Evolutionary conservation across 2,329 filamentous ascomycete genomes (phyloP), one percentile per base, ranked within the genome.

Genomic region (Pestalotiopsis fici): DNA sequence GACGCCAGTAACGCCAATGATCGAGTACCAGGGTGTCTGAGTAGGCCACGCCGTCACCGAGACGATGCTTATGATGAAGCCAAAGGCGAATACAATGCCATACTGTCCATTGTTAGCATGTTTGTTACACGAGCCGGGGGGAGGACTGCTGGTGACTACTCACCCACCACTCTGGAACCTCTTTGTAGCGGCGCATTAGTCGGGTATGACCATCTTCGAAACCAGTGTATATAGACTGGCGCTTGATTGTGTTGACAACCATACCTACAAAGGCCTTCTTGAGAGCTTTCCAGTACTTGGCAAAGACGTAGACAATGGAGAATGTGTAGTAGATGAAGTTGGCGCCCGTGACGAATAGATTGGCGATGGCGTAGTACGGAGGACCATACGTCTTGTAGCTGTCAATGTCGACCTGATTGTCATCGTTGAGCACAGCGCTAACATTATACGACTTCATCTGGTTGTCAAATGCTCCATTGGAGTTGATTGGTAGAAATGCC

Each of bases 1-100:
- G 67, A 87, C 80, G 43, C 82, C 75, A 18, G 85, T 77, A 7
- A 85, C 76, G n/a, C 86, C 73, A 59, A 87, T 78, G 67, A 86
- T 85, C 0, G 81, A 82, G 79, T 82, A 86, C 80, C 84, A 86
- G 11, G 79, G 76, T 59, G 85, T 76, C 21, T 82, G 76, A 1
- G 83, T 84, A 0, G 78, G 77, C 65, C 79, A 85, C 2, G 76
- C 81, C 3, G 80, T 74, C 1, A 78, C 73, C 2, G 79, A 76
- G 11, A 80, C 80, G 0, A 85, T 74, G 1, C 76, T 78, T 1
- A 85, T 73, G 2, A 72, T 79, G 11, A 83, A 71, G 75, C 84
- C 83, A 60, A 76, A 54, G 1, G 82, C 43, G 7, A 79, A 74
- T 6, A 84, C 70, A 2, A 68, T 71, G 0, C 68, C 73, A 66